Evolutionary conservation across 2,329 filamentous ascomycete species (phyloP).

Genomic region (Colletotrichum paranaense): DNA sequence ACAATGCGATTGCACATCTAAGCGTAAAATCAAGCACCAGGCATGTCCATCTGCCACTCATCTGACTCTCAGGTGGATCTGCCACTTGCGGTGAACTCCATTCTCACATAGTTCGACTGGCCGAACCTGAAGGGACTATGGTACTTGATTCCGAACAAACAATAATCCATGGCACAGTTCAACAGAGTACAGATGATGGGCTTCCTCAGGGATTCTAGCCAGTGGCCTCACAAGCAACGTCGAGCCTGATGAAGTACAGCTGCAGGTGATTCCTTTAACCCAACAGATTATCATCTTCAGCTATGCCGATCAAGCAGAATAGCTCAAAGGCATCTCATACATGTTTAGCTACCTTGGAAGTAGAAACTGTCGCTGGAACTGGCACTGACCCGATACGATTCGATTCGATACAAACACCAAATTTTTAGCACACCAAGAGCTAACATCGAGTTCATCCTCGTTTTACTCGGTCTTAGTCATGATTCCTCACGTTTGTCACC

Average conservation of each 20-base stretch:
- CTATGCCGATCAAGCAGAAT: background rate
- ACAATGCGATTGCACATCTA: conserved; percentile 7
- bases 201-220: background rate
- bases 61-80: background rate
- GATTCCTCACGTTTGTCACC: background rate
- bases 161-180: background rate
- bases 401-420: background rate
- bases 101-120: no score
- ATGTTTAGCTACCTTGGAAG: background rate
- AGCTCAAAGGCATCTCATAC: background rate
- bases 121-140: background rate
- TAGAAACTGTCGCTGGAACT: background rate
- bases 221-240: no score
- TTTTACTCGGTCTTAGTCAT: background rate
- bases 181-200: background rate
- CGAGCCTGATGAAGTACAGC: background rate
- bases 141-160: background rate
- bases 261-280: background rate
- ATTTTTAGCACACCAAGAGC: conserved; percentile 2
- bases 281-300: background rate
- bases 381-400: background rate
- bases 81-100: background rate
- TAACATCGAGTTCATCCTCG: background rate
- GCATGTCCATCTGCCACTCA: background rate
- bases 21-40: conserved; percentile 19